Percentiles rank a stretch among this genome's conserved stretches.
These are phyloP conservation scores for Trematosphaeria pertusa DNA, from an alignment of 2,329 filamentous ascomycete species.

Conservation along the genomic window DNA sequence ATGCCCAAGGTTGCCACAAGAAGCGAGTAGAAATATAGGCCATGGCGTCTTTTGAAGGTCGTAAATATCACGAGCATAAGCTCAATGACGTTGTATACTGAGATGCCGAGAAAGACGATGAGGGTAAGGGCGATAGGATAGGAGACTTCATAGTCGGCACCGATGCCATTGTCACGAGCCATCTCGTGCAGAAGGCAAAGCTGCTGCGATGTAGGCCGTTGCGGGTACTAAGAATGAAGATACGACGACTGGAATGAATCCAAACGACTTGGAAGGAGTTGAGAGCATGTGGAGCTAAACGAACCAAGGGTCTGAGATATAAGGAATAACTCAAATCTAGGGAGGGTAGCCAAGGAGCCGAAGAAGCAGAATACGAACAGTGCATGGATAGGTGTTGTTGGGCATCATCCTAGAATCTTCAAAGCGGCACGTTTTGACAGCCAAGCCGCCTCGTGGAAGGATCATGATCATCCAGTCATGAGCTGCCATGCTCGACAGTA, in stretches of 20 bases:
- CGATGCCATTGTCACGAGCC: conserved; percentile 15
- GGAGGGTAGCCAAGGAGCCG: too few relatives aligned
- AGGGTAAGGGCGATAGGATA: conserved; percentile 16
- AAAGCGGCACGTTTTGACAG: neutral
- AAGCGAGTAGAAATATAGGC: conserved; percentile 24
- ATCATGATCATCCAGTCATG: neutral
- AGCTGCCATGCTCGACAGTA: too few relatives aligned
- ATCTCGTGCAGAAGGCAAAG: neutral
- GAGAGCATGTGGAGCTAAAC: neutral
- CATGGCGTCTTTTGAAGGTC: conserved; percentile 17
- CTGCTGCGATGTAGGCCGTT: too few relatives aligned
- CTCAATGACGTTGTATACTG: conserved; percentile 27
- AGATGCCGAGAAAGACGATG: conserved; percentile 22
- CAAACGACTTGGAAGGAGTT: neutral
- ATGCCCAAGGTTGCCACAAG: conserved; percentile 21
- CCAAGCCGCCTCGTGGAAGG: neutral
- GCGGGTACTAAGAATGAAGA: too few relatives aligned
- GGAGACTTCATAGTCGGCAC: conserved; percentile 6
- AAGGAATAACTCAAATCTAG: too few relatives aligned
- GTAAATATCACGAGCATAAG: conserved; percentile 22
- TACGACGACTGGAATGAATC: too few relatives aligned
- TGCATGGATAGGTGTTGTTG: too few relatives aligned
- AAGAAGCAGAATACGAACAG: too few relatives aligned
- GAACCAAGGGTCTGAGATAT: too few relatives aligned
- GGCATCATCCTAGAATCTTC: neutral